A percentile compares a stretch with the other conserved stretches of the same genome.
phyloP scores from a whole-genome alignment of 1,284 basidiomycete species.

The Microbotryum silenes-acaulis region DNA sequence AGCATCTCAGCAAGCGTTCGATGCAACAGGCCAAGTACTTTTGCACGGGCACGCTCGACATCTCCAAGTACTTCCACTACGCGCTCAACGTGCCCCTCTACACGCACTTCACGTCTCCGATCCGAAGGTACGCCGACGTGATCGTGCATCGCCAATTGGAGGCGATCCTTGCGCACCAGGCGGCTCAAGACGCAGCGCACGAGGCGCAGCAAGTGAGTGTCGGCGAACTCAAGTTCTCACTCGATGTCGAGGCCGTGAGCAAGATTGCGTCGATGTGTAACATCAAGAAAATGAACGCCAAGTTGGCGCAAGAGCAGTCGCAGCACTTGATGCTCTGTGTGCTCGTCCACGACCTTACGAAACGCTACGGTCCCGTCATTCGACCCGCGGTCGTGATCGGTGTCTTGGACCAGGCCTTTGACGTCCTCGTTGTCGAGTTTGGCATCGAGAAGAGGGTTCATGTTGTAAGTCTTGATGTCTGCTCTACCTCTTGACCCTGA shows the following conservation, averaged over 20 bases:
- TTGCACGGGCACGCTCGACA: slow-evolving; percentile 98
- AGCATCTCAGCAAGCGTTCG: slow-evolving; percentile 43
- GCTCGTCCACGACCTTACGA: slow-evolving; percentile 83
- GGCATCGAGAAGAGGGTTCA: slow-evolving; percentile 81
- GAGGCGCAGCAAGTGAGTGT: not conserved
- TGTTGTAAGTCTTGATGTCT: too few relatives aligned
- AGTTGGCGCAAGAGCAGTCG: slow-evolving; percentile 90
- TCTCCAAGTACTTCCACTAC: slow-evolving; percentile 94
- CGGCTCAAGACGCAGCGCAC: not conserved
- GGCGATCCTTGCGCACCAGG: slow-evolving; percentile 53
- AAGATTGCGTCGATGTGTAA: slow-evolving; percentile 97
- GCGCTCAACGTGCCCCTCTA: slow-evolving; percentile 85
- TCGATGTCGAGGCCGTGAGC: slow-evolving; percentile 94
- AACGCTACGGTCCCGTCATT: slow-evolving; percentile 88
- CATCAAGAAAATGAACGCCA: slow-evolving; percentile 83
- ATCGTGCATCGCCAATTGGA: slow-evolving; percentile 95
- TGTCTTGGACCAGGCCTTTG: slow-evolving; percentile 91
- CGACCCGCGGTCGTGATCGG: slow-evolving; percentile 86
- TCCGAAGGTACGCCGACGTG: slow-evolving; percentile 69
- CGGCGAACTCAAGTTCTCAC: slow-evolving; percentile 74
- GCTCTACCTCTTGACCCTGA: not conserved
- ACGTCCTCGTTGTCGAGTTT: slow-evolving; percentile 56
- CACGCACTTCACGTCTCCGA: slow-evolving; percentile 75
- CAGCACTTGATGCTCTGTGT: slow-evolving; percentile 90
- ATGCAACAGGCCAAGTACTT: slow-evolving; percentile 94